These are phyloP conservation scores for Russula ochroleuca DNA, from an alignment of 768 basidiomycete species.

Conservation along the genomic window DNA sequence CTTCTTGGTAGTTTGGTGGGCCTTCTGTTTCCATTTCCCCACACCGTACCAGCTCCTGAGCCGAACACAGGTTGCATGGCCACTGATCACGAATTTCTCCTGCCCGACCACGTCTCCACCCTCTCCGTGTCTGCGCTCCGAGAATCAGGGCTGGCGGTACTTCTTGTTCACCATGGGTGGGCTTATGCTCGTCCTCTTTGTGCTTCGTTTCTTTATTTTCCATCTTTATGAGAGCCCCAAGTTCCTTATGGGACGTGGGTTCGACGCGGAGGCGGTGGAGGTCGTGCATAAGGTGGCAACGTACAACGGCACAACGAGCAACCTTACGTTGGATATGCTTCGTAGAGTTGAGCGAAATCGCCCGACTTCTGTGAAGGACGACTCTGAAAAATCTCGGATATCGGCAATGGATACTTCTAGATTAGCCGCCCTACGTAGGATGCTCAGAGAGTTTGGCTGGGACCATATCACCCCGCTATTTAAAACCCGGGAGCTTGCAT, in stretches of 20 bases:
- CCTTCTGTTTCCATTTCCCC: neutral
- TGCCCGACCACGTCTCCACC: conserved; percentile 41
- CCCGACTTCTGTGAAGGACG: conserved; percentile 9
- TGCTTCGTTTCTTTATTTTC: conserved; percentile 63
- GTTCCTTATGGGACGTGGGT: conserved; percentile 65
- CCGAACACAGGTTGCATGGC: conserved; percentile 57
- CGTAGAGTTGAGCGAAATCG: conserved; percentile 23
- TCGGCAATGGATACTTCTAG: conserved; percentile 37
- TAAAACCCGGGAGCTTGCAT: conserved; percentile 46
- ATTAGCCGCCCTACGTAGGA: conserved; percentile 39
- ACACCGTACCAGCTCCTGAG: neutral
- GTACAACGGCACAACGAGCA: conserved; percentile 51
- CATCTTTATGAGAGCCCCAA: conserved; percentile 65
- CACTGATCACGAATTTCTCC: conserved; percentile 63
- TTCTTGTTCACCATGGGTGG: conserved; percentile 72
- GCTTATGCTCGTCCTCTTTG: conserved; percentile 58
- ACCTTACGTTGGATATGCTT: conserved; percentile 51
- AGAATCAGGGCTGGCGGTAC: conserved; percentile 73
- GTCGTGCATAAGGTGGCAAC: conserved; percentile 58
- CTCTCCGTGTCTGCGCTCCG: conserved; percentile 41
- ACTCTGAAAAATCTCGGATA: conserved; percentile 22
- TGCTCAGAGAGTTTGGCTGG: conserved; percentile 38
- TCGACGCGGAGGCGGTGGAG: conserved; percentile 56
- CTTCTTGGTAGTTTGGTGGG: conserved; percentile 50
- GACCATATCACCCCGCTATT: conserved; percentile 49